Evolutionary conservation across 495 filamentous ascomycete genomes (phyloP).

Genomic region (Tuber umbilicatum): DNA sequence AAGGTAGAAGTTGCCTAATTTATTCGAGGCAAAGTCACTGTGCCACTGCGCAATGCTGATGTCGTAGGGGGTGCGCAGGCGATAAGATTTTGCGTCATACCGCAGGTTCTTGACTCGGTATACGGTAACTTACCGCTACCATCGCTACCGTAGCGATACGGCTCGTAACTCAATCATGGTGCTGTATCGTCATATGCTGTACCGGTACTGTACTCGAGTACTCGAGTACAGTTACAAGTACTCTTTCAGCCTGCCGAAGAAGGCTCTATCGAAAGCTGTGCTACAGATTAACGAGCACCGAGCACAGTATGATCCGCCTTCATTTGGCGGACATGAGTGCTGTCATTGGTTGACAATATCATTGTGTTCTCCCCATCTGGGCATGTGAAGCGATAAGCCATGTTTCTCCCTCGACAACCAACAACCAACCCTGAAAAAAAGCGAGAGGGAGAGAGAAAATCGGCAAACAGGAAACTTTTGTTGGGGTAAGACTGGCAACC

Average conservation of each 20-base stretch:
- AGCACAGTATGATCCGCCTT: not conserved
- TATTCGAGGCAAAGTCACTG: not conserved
- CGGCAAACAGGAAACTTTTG: not conserved
- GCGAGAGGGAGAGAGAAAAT: not conserved
- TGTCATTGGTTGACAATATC: not conserved
- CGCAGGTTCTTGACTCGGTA: too few species aligned
- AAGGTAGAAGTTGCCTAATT: not conserved
- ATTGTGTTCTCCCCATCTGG: not conserved
- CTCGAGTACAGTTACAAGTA: not conserved
- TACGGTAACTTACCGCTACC: not conserved
- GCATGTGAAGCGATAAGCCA: not conserved
- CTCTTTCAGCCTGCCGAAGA: not conserved
- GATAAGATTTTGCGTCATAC: not conserved
- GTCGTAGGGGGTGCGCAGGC: not conserved
- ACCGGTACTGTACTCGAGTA: too few species aligned
- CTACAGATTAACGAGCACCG: not conserved
- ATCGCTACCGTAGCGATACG: not conserved
- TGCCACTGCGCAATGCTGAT: not conserved
- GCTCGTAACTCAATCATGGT: not conserved
- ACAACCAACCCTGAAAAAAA: not conserved
- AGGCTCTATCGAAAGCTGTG: not conserved
- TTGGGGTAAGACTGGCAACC: not conserved
- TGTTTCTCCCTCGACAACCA: not conserved
- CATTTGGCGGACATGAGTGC: not conserved
- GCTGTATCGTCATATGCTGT: too few species aligned